phyloP scores from a whole-genome alignment of 345 rosid genomes.

The Syzygium jambos region DNA sequence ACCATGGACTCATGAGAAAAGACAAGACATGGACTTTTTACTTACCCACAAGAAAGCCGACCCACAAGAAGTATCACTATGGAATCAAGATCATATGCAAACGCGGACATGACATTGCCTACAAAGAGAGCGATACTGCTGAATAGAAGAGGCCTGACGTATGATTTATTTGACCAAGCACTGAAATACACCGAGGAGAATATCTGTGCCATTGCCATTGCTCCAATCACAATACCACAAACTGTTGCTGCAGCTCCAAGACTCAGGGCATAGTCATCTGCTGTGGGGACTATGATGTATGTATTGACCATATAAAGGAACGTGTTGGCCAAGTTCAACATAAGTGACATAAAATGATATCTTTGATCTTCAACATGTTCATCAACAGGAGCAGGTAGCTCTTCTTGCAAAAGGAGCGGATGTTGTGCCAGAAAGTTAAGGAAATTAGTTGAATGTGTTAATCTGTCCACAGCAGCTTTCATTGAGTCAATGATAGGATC shows the following conservation, averaged over 20 bases:
- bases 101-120: constrained; percentile 78
- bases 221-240: constrained; percentile 94
- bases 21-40: not conserved
- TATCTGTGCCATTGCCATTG: constrained; percentile 98
- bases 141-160: constrained; percentile 90
- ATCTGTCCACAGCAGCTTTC: constrained; percentile 82
- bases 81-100: constrained; percentile 87
- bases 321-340: constrained; percentile 78
- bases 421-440: constrained; percentile 90
- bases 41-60: constrained; percentile 97
- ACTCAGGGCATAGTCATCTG: constrained; percentile 86
- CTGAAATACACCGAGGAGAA: constrained; percentile 97
- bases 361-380: constrained; percentile 55
- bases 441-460: constrained; percentile 73
- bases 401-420: constrained; percentile 97
- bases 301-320: constrained; percentile 96
- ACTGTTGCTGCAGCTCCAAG: constrained; percentile 99
- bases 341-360: constrained; percentile 83
- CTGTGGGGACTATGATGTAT: constrained; percentile 88
- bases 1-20: not conserved
- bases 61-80: constrained; percentile 66
- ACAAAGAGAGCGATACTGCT: constrained; percentile 78
- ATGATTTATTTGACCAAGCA: constrained; percentile 96
- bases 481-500: constrained; percentile 81
- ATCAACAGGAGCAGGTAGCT: constrained; percentile 68